Base-by-base conservation (phyloP, 768 basidiomycete species). In the Tricholoma terreum region DNA sequence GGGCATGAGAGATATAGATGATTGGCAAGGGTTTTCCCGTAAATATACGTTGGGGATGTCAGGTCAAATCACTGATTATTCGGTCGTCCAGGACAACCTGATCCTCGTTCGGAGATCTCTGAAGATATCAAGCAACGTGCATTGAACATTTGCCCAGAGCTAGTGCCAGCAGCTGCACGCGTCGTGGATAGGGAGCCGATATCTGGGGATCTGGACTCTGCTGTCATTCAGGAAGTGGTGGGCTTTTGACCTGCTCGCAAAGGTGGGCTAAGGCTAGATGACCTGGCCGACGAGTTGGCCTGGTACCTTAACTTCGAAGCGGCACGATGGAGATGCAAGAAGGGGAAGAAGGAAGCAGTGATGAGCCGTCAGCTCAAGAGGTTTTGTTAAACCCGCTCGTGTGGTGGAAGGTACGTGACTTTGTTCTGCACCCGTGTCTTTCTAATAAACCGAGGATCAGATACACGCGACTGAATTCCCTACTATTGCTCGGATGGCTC, bases 61-160 rank as follows among this genome's bases (percentile, higher is more conserved):
- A n/a, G n/a, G n/a, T n/a, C n/a, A n/a, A n/a, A n/a, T n/a, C n/a
- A n/a, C n/a, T n/a, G n/a, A n/a, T n/a, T n/a, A n/a, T n/a, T n/a
- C n/a, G n/a, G n/a, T n/a, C n/a, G n/a, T n/a, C n/a, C n/a, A 63
- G 62, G 62, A 54, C 38, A n/a, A 35, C 27, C 51, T 1, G 48
- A 53, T 40, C 50, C 62, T 4, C 62, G 58, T 12, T 53, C 62
- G 12, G 50, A 58, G 42, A 63, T 53, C 21, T 48, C 58, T 6
- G 10, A 55, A 10, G 62, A 63, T 36, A 63, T 63, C 46, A 63
- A 60, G 27, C 42, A 40, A 21, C 35, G 62, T 27, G 62, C 59
- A 14, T 31, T 60, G 6, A n/a, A 19, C 9, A 35, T 63, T 6
- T 55, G 38, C 27, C 59, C 58, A n/a, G n/a, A n/a, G n/a, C n/a